These are phyloP conservation scores for Pleurotus sapidus DNA, from an alignment of 768 basidiomycete species.

Conservation along the genomic window DNA sequence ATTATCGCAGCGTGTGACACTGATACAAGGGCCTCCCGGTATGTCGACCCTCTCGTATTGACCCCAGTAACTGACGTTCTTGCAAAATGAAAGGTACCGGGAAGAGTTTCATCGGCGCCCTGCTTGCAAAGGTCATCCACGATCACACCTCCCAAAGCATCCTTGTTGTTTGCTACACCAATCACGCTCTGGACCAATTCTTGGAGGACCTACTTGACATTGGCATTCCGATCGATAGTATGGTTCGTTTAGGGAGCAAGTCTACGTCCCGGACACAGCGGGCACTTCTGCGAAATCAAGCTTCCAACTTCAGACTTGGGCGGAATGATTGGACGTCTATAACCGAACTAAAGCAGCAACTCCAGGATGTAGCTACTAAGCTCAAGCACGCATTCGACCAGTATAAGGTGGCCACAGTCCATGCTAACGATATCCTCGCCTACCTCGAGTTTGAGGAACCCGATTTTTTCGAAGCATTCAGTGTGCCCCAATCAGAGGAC, in stretches of 20 bases:
- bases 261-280: conserved; percentile 43
- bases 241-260: conserved; percentile 63
- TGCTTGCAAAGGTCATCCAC: conserved; percentile 60
- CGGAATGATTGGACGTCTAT: conserved; percentile 39
- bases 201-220: conserved; percentile 59
- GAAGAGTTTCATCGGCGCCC: conserved; percentile 70
- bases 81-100: conserved; percentile 55
- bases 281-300: conserved; percentile 29
- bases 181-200: conserved; percentile 73
- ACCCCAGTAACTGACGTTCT: too few relatives aligned
- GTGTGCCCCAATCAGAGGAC: conserved; percentile 33
- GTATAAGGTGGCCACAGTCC: conserved; percentile 20
- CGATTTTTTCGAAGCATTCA: conserved; percentile 44
- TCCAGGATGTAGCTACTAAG: conserved; percentile 1
- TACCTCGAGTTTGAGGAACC: conserved; percentile 52
- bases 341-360: conserved; percentile 21
- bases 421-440: conserved; percentile 30
- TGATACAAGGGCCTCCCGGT: conserved; percentile 77
- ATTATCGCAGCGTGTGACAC: conserved; percentile 51
- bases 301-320: conserved; percentile 17
- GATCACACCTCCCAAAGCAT: conserved; percentile 46
- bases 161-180: conserved; percentile 71
- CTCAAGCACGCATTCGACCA: conserved; percentile 27
- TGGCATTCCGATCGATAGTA: conserved; percentile 44
- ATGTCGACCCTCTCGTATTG: conserved; percentile 11